Base-by-base conservation (phyloP, 1,284 basidiomycete genomes). In the Pterula multifida region DNA sequence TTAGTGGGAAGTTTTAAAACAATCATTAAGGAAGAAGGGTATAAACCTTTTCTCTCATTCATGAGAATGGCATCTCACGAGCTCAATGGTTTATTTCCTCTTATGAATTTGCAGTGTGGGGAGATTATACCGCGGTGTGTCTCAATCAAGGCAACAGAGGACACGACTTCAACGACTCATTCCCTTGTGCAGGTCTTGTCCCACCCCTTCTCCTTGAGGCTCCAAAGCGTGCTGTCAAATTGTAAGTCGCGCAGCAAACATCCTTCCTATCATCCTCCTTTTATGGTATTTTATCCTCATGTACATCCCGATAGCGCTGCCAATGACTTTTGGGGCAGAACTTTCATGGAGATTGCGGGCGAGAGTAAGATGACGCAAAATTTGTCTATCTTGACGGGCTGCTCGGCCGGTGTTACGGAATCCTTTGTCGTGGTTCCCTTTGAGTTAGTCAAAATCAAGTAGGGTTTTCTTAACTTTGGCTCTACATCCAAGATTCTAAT, bases 191-290 rank as follows among this genome's bases (percentile, higher is more conserved):
- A 84, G 81, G 95, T 56, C 81, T 99, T 52, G 81, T 93, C 19
- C 91, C 96, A 3, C 96, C 96, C 19, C 69, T 99, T 23, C 79
- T 98, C 63, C 72, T 98, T 50, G 95, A 99, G 68, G 96, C 96
- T 21, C 96, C 95, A 3, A 99, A 99, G 71, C 82, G 95, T 68
- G 95, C 95, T 17, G 87, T 94, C 54, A 99, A 99, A 76, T 99
- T 93, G 89, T 88, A 55, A 52, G 79, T 68, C 11, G 24, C n/a
- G n/a, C n/a, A n/a, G n/a, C n/a, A n/a, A n/a, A n/a, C n/a, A n/a
- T n/a, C n/a, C n/a, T n/a, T 46, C 22, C 28, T 25, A 11, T 2
- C 25, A 26, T 48, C 46, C 3, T 48, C n/a, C 48, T 17, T n/a
- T 48, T 13, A 23, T 47, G 50, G 17, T 51, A 53, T 26, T 11